Percentiles rank a stretch among this genome's conserved stretches.
Conservation (phyloP, 164 flowering plant species). For the Euptelea pleiosperma region DNA sequence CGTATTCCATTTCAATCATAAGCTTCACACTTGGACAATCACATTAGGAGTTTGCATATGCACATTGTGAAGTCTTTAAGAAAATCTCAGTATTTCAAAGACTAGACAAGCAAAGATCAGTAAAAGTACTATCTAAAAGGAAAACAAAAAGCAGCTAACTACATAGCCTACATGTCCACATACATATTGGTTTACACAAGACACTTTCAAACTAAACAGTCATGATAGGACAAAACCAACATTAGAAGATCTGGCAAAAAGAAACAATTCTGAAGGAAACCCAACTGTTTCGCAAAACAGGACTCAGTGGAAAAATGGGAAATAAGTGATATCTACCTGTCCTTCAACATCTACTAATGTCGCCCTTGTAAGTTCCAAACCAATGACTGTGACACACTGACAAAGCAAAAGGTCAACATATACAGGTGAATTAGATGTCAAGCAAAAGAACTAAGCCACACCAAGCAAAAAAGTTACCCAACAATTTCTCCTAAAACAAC, state of each 20-base stretch:
- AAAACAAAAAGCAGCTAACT: not conserved
- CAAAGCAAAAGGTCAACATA: slow-evolving; percentile 9
- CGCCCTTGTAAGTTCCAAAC: slow-evolving; percentile 90
- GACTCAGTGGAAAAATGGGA: not conserved
- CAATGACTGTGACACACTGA: slow-evolving; percentile 76
- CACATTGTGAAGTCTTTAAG: no score
- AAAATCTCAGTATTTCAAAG: no score
- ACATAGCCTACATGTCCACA: not conserved
- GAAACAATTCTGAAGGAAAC: not conserved
- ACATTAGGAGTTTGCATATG: no score
- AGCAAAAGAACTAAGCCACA: not conserved
- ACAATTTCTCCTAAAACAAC: not conserved
- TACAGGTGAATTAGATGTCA: not conserved
- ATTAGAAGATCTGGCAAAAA: not conserved
- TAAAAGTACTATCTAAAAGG: no score
- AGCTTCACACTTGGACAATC: no score
- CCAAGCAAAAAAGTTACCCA: not conserved
- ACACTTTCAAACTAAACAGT: not conserved
- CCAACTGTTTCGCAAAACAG: slow-evolving; percentile 2
- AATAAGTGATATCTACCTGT: slow-evolving; percentile 39
- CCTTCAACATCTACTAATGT: slow-evolving; percentile 80
- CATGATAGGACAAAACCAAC: not conserved
- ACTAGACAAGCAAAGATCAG: no score
- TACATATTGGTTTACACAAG: not conserved
- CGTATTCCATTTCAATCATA: no score